These are phyloP conservation scores for Thinopyrum obtusiflorum DNA, from an alignment of 202 grass and related monocot species.

Conservation along the genomic window DNA sequence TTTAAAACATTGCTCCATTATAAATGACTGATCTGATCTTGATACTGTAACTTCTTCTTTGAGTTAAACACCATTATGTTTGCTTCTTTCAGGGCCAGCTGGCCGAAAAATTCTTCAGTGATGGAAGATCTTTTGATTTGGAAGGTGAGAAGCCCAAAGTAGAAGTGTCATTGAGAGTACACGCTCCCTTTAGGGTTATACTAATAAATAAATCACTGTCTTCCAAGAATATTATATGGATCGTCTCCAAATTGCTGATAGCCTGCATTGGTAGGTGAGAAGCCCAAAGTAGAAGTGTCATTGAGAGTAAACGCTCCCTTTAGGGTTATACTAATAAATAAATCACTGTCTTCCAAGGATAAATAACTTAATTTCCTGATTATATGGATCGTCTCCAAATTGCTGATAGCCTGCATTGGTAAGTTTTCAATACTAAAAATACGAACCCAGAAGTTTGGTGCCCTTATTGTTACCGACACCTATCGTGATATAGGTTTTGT, in stretches of 20 bases:
- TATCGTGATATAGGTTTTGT: neutral
- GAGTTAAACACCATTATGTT: neutral
- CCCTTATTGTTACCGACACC: neutral
- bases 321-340: slow-evolving; percentile 1
- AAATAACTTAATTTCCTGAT: neutral
- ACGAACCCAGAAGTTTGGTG: slow-evolving; percentile 6
- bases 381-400: neutral
- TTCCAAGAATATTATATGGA: neutral
- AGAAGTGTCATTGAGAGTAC: neutral
- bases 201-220: slow-evolving; percentile 11
- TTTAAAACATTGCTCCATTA: neutral
- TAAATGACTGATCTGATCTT: neutral
- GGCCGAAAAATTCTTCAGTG: slow-evolving; percentile 84
- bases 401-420: neutral
- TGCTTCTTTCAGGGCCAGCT: slow-evolving; percentile 61
- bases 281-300: neutral
- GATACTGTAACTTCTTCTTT: neutral
- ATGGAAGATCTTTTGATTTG: slow-evolving; percentile 88
- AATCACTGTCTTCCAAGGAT: slow-evolving; percentile 4
- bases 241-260: neutral
- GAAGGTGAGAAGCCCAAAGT: slow-evolving; percentile 57
- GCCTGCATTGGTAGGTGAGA: slow-evolving; percentile 65
- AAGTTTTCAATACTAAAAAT: slow-evolving; percentile 13
- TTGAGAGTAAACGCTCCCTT: neutral
- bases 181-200: neutral